Evolutionary conservation across 1,284 basidiomycete genomes (phyloP).

Genomic region (Microbotryum scabiosae): DNA sequence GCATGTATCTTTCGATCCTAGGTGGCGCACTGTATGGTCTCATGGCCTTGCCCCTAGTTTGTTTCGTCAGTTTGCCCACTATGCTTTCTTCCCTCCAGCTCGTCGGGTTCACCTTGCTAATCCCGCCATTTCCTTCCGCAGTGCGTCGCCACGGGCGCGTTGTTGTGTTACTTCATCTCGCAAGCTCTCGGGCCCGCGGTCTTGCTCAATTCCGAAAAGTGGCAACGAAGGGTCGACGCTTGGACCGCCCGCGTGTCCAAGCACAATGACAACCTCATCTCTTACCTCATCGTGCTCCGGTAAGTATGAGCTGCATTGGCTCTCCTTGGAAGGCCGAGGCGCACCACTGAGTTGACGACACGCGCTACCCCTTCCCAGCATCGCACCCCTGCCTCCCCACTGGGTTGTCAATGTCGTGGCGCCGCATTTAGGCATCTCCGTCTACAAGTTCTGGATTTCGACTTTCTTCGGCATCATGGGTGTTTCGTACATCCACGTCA

Average conservation of each 20-base stretch:
- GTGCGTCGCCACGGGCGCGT: slow-evolving; percentile 82
- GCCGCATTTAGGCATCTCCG: slow-evolving; percentile 82
- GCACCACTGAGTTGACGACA: background rate
- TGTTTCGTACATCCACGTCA: slow-evolving; percentile 86
- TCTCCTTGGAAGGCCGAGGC: background rate
- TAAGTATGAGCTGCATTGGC: slow-evolving; percentile 17
- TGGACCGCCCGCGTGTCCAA: slow-evolving; percentile 66
- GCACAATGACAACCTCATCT: slow-evolving; percentile 69
- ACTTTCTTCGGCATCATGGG: slow-evolving; percentile 83
- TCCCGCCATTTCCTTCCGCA: slow-evolving; percentile 18
- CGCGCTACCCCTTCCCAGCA: slow-evolving; percentile 45
- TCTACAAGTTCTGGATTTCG: slow-evolving; percentile 79
- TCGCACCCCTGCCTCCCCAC: slow-evolving; percentile 85
- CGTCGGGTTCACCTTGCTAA: background rate
- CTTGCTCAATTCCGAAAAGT: slow-evolving; percentile 65
- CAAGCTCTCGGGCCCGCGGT: slow-evolving; percentile 81
- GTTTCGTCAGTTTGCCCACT: slow-evolving; percentile 48
- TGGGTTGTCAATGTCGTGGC: slow-evolving; percentile 92
- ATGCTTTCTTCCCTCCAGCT: background rate
- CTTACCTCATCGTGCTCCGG: slow-evolving; percentile 77
- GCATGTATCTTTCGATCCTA: slow-evolving; percentile 96
- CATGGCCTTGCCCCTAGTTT: slow-evolving; percentile 79
- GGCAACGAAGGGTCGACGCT: slow-evolving; percentile 62
- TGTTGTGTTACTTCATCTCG: slow-evolving; percentile 87
- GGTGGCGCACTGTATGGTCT: slow-evolving; percentile 92